These are phyloP conservation scores for Claviceps purpurea DNA, from an alignment of 2,329 filamentous ascomycete species.

Conservation along the genomic window DNA sequence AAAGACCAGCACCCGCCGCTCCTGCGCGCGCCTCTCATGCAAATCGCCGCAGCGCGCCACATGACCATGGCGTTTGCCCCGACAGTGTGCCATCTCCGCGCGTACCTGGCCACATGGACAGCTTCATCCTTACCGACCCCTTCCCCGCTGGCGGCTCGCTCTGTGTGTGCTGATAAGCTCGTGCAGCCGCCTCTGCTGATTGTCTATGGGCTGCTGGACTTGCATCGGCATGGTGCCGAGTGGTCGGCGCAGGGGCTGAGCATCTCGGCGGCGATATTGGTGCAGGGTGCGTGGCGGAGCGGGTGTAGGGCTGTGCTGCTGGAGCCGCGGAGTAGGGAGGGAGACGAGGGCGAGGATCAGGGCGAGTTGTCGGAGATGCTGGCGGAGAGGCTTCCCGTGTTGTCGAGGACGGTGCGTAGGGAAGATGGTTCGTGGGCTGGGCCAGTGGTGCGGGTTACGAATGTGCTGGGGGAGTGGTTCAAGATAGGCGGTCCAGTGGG, in stretches of 20 bases:
- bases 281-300: conserved; percentile 43
- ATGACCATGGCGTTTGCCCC: conserved; percentile 61
- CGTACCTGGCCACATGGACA: conserved; percentile 51
- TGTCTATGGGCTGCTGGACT: conserved; percentile 49
- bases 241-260: conserved; percentile 65
- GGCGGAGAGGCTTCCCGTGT: conserved; percentile 43
- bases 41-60: conserved; percentile 54
- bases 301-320: conserved; percentile 31
- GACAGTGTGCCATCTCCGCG: conserved; percentile 63
- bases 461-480: conserved; percentile 51
- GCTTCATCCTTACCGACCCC: conserved; percentile 11
- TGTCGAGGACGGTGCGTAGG: conserved; percentile 41
- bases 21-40: conserved; percentile 51
- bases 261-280: conserved; percentile 45
- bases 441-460: conserved; percentile 41
- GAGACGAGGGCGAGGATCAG: conserved; percentile 11
- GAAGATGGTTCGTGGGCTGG: conserved; percentile 39
- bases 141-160: no score
- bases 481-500: conserved; percentile 2
- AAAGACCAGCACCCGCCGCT: conserved; percentile 21
- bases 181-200: conserved; percentile 34
- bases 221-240: conserved; percentile 51
- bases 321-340: conserved; percentile 26
- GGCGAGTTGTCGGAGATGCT: conserved; percentile 19
- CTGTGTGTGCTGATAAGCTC: conserved; percentile 6